phyloP scores from a whole-genome alignment of 2,329 filamentous ascomycete genomes.

The Alternaria rosae region DNA sequence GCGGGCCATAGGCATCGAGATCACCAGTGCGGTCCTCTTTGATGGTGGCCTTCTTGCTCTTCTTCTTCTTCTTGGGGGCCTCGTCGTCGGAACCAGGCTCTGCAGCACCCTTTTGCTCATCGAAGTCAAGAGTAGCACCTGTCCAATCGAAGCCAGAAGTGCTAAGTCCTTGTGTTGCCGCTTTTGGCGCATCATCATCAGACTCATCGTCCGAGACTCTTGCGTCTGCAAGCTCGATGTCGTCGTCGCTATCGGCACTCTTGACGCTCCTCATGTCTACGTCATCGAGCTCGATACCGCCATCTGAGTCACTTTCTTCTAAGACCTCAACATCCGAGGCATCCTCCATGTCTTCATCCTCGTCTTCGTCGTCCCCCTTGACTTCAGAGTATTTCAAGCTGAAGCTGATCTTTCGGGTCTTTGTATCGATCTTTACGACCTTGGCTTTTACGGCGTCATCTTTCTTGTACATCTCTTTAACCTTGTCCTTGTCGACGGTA shows the following conservation, averaged over 20 bases:
- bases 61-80: slow-evolving; percentile 68
- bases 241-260: slow-evolving; percentile 47
- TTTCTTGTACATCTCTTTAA: slow-evolving; percentile 86
- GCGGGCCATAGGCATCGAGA: slow-evolving; percentile 85
- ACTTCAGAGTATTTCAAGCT: slow-evolving; percentile 95
- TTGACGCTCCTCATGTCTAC: slow-evolving; percentile 57
- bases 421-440: slow-evolving; percentile 77
- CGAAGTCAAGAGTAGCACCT: slow-evolving; percentile 62
- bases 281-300: slow-evolving; percentile 49
- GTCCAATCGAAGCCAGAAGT: slow-evolving; percentile 89
- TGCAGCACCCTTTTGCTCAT: slow-evolving; percentile 62
- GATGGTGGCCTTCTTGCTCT: slow-evolving; percentile 76
- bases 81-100: slow-evolving; percentile 64
- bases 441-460: slow-evolving; percentile 94
- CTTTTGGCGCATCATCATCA: slow-evolving; percentile 24
- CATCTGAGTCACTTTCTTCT: slow-evolving; percentile 51
- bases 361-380: slow-evolving; percentile 61
- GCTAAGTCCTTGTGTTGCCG: slow-evolving; percentile 61
- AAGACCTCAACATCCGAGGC: slow-evolving; percentile 39
- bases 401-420: slow-evolving; percentile 83
- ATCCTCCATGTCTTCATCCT: slow-evolving; percentile 49
- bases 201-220: slow-evolving; percentile 46
- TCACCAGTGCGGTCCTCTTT: slow-evolving; percentile 92
- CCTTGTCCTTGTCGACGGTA: slow-evolving; percentile 81
- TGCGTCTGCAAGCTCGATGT: slow-evolving; percentile 44